These are phyloP conservation scores for Trametes pubescens DNA, from an alignment of 1,284 basidiomycete species.

Conservation along the genomic window DNA sequence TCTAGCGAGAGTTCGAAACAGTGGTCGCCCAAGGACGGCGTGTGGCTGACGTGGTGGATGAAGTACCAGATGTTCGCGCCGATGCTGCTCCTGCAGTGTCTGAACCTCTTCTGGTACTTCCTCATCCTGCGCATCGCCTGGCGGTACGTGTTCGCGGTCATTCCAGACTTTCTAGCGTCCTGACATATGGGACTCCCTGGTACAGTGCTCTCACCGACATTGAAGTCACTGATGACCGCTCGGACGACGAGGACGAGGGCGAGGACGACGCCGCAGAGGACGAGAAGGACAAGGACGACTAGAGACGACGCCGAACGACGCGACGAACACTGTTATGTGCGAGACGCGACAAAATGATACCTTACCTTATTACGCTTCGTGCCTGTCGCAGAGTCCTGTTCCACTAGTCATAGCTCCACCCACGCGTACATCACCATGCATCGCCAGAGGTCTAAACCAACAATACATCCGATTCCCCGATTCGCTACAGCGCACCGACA, in stretches of 20 bases:
- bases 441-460: not conserved
- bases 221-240: constrained; percentile 58
- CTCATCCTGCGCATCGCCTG: constrained; percentile 77
- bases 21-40: constrained; percentile 72
- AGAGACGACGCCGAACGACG: not conserved
- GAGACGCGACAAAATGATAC: constrained; percentile 12
- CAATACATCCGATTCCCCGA: not conserved
- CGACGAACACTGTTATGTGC: constrained; percentile 9
- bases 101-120: constrained; percentile 94
- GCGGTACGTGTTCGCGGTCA: constrained; percentile 48
- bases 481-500: not conserved
- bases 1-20: constrained; percentile 62
- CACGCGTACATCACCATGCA: too few relatives aligned
- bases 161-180: not conserved
- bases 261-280: constrained; percentile 47
- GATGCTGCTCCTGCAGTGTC: constrained; percentile 76
- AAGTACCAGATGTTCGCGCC: constrained; percentile 83
- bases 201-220: constrained; percentile 36
- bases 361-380: constrained; percentile 12
- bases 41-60: constrained; percentile 84
- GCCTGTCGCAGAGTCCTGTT: not conserved
- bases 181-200: not conserved
- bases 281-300: constrained; percentile 44
- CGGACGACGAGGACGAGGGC: constrained; percentile 74
- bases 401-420: too few relatives aligned